Evolutionary conservation across 176 grass and related monocot genomes (phyloP).

Genomic region (Bonia amplexicaulis): DNA sequence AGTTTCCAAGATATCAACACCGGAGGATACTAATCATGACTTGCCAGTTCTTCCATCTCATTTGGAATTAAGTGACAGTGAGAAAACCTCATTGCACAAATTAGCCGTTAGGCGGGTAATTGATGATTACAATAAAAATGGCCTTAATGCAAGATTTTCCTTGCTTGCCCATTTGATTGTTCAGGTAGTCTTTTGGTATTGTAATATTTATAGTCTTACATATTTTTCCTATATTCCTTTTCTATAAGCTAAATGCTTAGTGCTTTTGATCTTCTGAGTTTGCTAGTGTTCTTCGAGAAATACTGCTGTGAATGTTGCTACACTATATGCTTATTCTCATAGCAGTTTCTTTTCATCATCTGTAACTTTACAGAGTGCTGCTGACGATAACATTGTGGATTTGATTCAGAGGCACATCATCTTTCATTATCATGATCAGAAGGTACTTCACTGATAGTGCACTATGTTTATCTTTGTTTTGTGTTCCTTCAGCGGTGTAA

Average conservation of each 20-base stretch:
- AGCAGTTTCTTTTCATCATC: slow-evolving; percentile 22
- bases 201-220: slow-evolving; percentile 23
- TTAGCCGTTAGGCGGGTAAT: slow-evolving; percentile 63
- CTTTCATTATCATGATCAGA: slow-evolving; percentile 61
- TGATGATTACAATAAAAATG: slow-evolving; percentile 58
- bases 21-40: slow-evolving; percentile 68
- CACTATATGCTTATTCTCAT: slow-evolving; percentile 17
- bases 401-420: slow-evolving; percentile 76
- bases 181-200: slow-evolving; percentile 57
- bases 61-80: slow-evolving; percentile 62
- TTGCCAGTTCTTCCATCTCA: slow-evolving; percentile 60
- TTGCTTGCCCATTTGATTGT: slow-evolving; percentile 85
- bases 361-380: slow-evolving; percentile 52
- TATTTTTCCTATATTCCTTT: background rate
- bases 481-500: background rate
- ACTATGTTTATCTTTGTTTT: slow-evolving; percentile 14
- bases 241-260: background rate
- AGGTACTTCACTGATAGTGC: slow-evolving; percentile 48
- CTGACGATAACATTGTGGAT: slow-evolving; percentile 69
- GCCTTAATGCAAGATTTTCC: slow-evolving; percentile 50
- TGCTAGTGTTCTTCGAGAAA: background rate
- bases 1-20: slow-evolving; percentile 18
- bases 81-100: slow-evolving; percentile 50
- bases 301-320: slow-evolving; percentile 1
- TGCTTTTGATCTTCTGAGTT: slow-evolving; percentile 1